A percentile compares a stretch with the other conserved stretches of the same genome.
These are phyloP conservation scores for Pochonia chlamydosporia DNA, from an alignment of 2,329 filamentous ascomycete species.

Conservation along the genomic window DNA sequence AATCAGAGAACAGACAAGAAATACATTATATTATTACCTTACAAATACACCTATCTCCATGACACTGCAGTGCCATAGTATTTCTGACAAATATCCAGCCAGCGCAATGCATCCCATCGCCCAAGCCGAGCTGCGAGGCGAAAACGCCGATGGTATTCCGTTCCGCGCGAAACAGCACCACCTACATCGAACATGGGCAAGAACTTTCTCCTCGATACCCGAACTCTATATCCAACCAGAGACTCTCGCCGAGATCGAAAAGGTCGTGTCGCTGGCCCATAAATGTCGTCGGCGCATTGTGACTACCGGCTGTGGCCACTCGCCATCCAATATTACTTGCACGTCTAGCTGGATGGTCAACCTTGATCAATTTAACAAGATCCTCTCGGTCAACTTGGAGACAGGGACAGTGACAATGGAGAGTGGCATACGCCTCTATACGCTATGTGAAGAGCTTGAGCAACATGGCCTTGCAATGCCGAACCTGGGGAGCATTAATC, in stretches of 20 bases:
- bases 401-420: slow-evolving; percentile 69
- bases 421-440: slow-evolving; percentile 78
- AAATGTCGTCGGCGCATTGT: slow-evolving; percentile 76
- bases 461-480: slow-evolving; percentile 75
- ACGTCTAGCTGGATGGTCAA: slow-evolving; percentile 94
- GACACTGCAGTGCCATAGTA: no score
- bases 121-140: slow-evolving; percentile 25
- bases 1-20: no score
- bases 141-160: slow-evolving; percentile 43
- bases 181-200: slow-evolving; percentile 88
- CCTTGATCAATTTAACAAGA: slow-evolving; percentile 72
- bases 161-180: slow-evolving; percentile 72
- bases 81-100: no score
- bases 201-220: slow-evolving; percentile 81
- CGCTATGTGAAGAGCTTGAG: slow-evolving; percentile 69
- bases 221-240: slow-evolving; percentile 88
- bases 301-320: slow-evolving; percentile 86
- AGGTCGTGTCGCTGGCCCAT: slow-evolving; percentile 73
- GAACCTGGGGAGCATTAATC: slow-evolving; percentile 90
- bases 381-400: slow-evolving; percentile 63
- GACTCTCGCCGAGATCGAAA: slow-evolving; percentile 74
- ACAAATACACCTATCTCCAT: no score
- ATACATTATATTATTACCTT: no score
- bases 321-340: slow-evolving; percentile 85
- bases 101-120: slow-evolving; percentile 30